Base-by-base conservation (phyloP, 129 eudicot species). In the Arctium minus region DNA sequence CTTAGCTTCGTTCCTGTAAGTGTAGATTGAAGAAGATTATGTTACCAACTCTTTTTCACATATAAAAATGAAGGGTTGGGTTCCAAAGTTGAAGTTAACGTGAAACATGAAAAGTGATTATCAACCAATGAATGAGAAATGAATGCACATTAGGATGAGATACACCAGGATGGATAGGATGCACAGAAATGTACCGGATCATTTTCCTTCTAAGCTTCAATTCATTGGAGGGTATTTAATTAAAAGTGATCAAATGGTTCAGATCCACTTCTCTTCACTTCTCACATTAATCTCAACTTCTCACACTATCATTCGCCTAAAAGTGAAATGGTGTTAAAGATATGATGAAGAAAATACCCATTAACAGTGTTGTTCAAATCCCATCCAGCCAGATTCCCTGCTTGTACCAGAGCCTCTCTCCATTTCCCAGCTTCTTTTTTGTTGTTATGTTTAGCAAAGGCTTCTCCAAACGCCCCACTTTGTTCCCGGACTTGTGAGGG, bases 311-410 rank as follows among this genome's bases (percentile, higher is more conserved):
- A 22, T 22, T 22, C 27, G 27, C 27, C 27, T 22, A 22, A 22
- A 22, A 22, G 27, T 22, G 27, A 22, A 22, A 22, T 22, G 27
- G 27, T 22, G 27, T 22, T 22, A 22, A 22, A 33, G 36, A 74
- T 22, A 40, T 73, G 1, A 22, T 42, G 2, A 42, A 36, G 50
- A 18, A 6, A 15, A 5, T 77, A 77, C 80, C 80, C 80, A n/a
- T 77, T 30, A 77, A 30, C 50, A 35, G 80, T 77, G 1, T 77
- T 77, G 72, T 39, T 56, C 48, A 77, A 65, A 60, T 32, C 71
- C 80, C 80, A 77, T 3, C 80, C 80, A 32, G 80, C 9, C 70
- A 76, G 64, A 76, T 32, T n/a, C 29, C 69, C 31, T 50, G 80
- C 80, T 56, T 17, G 17, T 33, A 15, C 36, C 22, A 77, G 50